These are phyloP conservation scores for Magnolia kwangsiensis DNA, from an alignment of 164 flowering plant genomes.

Conservation along the genomic window DNA sequence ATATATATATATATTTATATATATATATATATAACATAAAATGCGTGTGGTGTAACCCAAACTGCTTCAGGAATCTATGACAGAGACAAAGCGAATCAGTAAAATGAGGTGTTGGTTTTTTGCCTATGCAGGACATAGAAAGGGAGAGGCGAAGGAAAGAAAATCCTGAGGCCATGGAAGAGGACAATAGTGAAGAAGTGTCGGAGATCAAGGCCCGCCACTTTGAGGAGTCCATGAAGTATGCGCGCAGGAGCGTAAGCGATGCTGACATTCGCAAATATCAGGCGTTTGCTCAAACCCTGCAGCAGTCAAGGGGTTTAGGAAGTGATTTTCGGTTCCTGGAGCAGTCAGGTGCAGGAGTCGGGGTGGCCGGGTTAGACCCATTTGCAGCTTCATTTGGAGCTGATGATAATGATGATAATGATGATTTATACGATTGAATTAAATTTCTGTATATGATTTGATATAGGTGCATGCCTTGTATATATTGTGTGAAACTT, in stretches of 20 bases:
- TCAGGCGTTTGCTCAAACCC: conserved; percentile 76
- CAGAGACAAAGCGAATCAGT: too few species aligned
- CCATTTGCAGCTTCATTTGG: conserved; percentile 47
- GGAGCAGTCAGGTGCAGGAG: conserved; percentile 19
- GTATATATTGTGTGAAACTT: too few species aligned
- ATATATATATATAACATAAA: too few species aligned
- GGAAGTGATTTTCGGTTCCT: conserved; percentile 65
- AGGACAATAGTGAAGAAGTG: conserved; percentile 57
- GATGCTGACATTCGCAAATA: conserved; percentile 86
- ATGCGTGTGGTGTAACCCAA: too few species aligned
- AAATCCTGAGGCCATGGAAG: conserved; percentile 82
- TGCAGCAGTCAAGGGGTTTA: conserved; percentile 84
- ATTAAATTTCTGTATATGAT: not conserved
- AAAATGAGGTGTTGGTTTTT: too few species aligned
- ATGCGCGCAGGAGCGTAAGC: conserved; percentile 75
- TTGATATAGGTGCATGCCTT: too few species aligned
- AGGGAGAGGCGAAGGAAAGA: conserved; percentile 69
- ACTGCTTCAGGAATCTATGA: too few species aligned
- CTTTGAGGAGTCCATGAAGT: conserved; percentile 88
- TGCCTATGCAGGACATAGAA: conserved; percentile 63
- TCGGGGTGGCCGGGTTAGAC: conserved; percentile 39
- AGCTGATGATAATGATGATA: conserved; percentile 26
- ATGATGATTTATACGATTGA: conserved; percentile 59
- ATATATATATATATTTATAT: too few species aligned
- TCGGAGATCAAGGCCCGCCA: conserved; percentile 74